Evolutionary conservation across 2,329 filamentous ascomycete genomes (phyloP).

Genomic region (Massarina eburnea): DNA sequence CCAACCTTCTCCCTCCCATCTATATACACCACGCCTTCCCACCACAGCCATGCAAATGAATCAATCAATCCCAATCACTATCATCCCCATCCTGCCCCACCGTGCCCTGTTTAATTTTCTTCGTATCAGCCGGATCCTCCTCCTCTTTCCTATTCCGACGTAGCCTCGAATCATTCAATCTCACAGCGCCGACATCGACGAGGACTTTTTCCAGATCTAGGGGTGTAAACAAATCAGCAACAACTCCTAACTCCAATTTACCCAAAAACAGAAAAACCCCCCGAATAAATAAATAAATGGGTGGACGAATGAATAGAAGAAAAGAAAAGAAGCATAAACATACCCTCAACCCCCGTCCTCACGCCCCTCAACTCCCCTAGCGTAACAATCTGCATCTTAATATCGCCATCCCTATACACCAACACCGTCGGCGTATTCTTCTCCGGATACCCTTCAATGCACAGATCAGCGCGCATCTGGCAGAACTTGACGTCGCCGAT

Average conservation of each 20-base stretch:
- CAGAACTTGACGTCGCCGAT: slow-evolving; percentile 98
- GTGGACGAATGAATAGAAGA: neutral
- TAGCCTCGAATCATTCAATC: slow-evolving; percentile 76
- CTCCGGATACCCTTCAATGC: slow-evolving; percentile 96
- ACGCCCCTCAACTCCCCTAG: slow-evolving; percentile 73
- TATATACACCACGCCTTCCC: no score
- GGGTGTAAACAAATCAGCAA: slow-evolving; percentile 11
- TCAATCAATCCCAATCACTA: slow-evolving; percentile 61
- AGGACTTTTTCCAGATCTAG: slow-evolving; percentile 76
- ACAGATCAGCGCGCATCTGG: slow-evolving; percentile 87
- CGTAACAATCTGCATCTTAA: slow-evolving; percentile 89
- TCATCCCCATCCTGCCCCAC: slow-evolving; percentile 52
- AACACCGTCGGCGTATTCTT: slow-evolving; percentile 92
- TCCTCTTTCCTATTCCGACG: slow-evolving; percentile 60
- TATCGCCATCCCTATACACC: slow-evolving; percentile 90
- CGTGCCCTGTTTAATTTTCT: slow-evolving; percentile 49
- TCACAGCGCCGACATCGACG: slow-evolving; percentile 78
- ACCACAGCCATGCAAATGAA: neutral
- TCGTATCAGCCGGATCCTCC: slow-evolving; percentile 54
- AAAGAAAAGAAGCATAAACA: slow-evolving; percentile 8
- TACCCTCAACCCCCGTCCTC: slow-evolving; percentile 29
- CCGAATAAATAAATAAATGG: neutral
- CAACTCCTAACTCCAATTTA: no score
- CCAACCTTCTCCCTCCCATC: no score
- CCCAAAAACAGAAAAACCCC: no score